Base-by-base conservation (phyloP, 306 rosid genomes). In the Begonia peltatifolia region DNA sequence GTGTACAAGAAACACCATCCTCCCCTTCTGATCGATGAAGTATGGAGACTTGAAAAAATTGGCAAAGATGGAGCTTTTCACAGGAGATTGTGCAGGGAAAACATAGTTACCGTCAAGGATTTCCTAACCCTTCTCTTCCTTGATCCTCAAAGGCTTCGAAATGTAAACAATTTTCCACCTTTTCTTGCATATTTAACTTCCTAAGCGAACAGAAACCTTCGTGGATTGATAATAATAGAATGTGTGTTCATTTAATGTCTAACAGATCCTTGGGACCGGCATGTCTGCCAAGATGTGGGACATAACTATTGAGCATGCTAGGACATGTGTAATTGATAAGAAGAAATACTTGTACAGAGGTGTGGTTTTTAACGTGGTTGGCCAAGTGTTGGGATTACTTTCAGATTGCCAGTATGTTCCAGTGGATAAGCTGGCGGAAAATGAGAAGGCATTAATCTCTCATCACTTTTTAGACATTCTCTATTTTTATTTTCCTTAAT, bases 231-330 rank as follows among this genome's bases (percentile, higher is more conserved):
- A 44, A 2, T 44, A 18, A 57, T 42, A 15, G 2, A 38, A 25
- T 9, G 2, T 44, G 50, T 47, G n/a, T 23, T 14, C 10, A 64
- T 63, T 65, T 62, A 59, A 55, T 23, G 57, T 66, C 38, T 68
- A 30, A 70, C 76, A 92, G 99, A 81, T 86, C 73, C 79, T 86
- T 50, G 96, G 99, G 56, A 74, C 94, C 9, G 99, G 99, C 54
- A 92, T 92, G 99, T 86, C 99, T 30, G 75, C 99, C 52, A 92
- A 92, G 82, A 92, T 92, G 96, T 92, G 99, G 96, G 99, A 92
- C 63, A 76, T 79, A 62, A 86, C 94, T 2, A 75, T 83, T 62
- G 95, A 90, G 68, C 99, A 90, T 78, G 95, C 99, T 47, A 77
- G 85, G 64, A 90, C 84, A 55, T 90, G 99, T 50, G 60, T 68